Percentiles rank a stretch among this genome's conserved stretches.
These are phyloP conservation scores for Goniomonas avonlea DNA, from an alignment of 78 protist genomes.

Conservation along the genomic window DNA sequence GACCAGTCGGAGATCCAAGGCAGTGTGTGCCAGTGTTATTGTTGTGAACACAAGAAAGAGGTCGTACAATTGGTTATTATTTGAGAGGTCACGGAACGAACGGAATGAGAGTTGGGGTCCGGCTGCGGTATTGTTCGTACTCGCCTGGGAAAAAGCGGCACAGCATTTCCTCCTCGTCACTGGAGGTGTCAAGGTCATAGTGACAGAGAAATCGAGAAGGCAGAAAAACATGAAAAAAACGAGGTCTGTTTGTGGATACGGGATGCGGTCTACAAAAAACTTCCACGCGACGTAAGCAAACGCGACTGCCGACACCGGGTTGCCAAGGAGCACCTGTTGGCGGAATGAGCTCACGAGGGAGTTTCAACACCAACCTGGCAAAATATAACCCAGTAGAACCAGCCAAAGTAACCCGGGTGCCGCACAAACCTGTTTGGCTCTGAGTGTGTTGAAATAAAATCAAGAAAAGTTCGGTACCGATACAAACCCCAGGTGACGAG, in stretches of 20 bases:
- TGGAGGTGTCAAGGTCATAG: too few relatives aligned
- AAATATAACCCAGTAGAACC: conserved; percentile 20
- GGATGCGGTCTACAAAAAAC: conserved; percentile 4
- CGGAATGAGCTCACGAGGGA: not conserved
- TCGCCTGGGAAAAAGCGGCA: not conserved
- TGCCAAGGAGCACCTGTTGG: conserved; percentile 7
- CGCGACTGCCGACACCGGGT: conserved; percentile 9
- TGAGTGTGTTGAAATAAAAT: too few relatives aligned
- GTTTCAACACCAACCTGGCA: not conserved
- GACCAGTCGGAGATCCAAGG: too few relatives aligned
- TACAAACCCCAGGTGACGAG: not conserved
- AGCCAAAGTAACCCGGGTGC: conserved; percentile 25
- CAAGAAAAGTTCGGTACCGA: too few relatives aligned
- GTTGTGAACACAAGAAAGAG: too few relatives aligned
- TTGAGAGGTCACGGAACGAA: conserved; percentile 4
- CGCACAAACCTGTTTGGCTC: too few relatives aligned
- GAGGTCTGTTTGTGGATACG: too few relatives aligned
- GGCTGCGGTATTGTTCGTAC: not conserved
- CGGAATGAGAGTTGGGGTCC: conserved; percentile 5
- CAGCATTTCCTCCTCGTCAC: not conserved
- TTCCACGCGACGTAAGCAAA: not conserved
- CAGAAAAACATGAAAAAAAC: too few relatives aligned
- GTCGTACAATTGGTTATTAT: too few relatives aligned
- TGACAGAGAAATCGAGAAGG: too few relatives aligned
- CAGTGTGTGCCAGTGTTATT: too few relatives aligned